phyloP scores from a whole-genome alignment of 441 rosid genomes.

The Raphanus hybrid region DNA sequence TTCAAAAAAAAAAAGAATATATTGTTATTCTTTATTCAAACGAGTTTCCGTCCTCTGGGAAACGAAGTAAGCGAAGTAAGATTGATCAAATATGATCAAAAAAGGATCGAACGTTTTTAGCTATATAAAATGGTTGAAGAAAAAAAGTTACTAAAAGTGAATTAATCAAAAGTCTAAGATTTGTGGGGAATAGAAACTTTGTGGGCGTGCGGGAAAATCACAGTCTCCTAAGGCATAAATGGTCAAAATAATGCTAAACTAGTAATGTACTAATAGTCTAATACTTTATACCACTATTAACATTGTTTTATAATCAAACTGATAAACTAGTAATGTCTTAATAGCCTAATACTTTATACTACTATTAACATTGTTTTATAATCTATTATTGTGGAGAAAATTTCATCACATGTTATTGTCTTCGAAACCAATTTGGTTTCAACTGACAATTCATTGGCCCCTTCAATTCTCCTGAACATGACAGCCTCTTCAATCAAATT shows the following conservation, averaged over 20 bases:
- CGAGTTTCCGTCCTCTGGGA: background rate
- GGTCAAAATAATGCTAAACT: slow-evolving; percentile 59
- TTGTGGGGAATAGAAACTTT: slow-evolving; percentile 52
- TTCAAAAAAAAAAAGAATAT: too few species aligned
- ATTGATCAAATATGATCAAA: background rate
- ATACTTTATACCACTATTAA: background rate
- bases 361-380: too few species aligned
- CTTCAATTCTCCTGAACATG: too few species aligned
- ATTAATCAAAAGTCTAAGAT: slow-evolving; percentile 38
- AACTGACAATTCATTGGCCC: background rate
- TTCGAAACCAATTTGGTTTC: background rate
- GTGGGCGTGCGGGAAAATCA: slow-evolving; percentile 53
- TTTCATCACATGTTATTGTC: background rate
- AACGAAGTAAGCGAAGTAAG: background rate
- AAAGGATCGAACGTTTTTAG: background rate
- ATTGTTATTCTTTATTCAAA: background rate
- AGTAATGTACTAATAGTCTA: background rate
- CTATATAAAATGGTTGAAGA: background rate
- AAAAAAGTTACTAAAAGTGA: background rate
- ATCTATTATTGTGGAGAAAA: background rate
- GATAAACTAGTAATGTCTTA: background rate
- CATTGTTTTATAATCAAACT: slow-evolving; percentile 10
- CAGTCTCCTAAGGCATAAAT: slow-evolving; percentile 65
- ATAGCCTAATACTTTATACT: too few species aligned
- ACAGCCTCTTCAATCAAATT: too few species aligned